phyloP scores from a whole-genome alignment of 2,329 filamentous ascomycete genomes.

The Pyricularia grisea region DNA sequence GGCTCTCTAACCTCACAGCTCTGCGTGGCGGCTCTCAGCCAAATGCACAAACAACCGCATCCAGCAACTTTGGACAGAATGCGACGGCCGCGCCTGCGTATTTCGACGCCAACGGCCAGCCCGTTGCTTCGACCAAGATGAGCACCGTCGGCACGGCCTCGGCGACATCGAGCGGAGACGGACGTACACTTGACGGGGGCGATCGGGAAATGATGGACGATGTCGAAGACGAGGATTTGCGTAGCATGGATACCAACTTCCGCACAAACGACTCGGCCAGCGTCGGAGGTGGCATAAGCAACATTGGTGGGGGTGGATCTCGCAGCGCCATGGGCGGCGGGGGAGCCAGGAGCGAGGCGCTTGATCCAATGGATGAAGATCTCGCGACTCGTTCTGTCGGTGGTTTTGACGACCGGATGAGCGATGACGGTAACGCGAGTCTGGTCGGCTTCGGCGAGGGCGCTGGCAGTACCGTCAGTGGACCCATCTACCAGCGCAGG shows the following conservation, averaged over 20 bases:
- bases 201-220: constrained; percentile 30
- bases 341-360: not conserved
- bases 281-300: constrained; percentile 10
- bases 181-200: constrained; percentile 32
- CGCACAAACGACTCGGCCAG: constrained; percentile 33
- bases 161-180: constrained; percentile 71
- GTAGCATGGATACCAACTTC: constrained; percentile 58
- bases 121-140: constrained; percentile 60
- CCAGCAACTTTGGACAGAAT: constrained; percentile 27
- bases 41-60: constrained; percentile 38
- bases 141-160: constrained; percentile 88
- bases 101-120: constrained; percentile 70
- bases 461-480: constrained; percentile 74
- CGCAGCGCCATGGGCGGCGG: constrained; percentile 19
- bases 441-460: constrained; percentile 91
- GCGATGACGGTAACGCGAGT: constrained; percentile 74
- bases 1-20: constrained; percentile 82
- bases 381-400: constrained; percentile 36
- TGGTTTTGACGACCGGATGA: constrained; percentile 62
- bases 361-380: constrained; percentile 43
- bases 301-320: constrained; percentile 14
- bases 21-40: constrained; percentile 38
- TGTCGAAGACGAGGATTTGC: constrained; percentile 59
- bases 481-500: constrained; percentile 58
- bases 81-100: constrained; percentile 50